phyloP scores from a whole-genome alignment of 2,329 filamentous ascomycete species.

The Penicillium sp. region DNA sequence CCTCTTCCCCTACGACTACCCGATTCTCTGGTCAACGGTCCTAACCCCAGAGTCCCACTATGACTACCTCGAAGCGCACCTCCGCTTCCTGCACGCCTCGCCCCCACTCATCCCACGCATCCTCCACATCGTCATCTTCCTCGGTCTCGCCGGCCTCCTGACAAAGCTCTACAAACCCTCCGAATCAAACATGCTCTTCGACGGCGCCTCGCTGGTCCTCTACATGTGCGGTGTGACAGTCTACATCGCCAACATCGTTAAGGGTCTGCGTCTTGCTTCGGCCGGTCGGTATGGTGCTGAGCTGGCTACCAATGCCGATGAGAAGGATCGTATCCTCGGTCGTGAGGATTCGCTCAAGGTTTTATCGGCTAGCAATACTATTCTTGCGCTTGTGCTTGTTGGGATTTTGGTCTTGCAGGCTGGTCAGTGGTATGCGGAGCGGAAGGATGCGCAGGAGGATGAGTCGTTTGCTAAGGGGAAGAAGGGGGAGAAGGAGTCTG shows the following conservation, averaged over 20 bases:
- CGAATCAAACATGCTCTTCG: slow-evolving; percentile 95
- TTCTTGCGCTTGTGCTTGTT: slow-evolving; percentile 84
- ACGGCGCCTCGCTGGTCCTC: slow-evolving; percentile 66
- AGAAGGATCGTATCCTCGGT: slow-evolving; percentile 66
- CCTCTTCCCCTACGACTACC: slow-evolving; percentile 78
- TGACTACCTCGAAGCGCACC: slow-evolving; percentile 80
- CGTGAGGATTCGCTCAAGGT: slow-evolving; percentile 89
- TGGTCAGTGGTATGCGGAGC: slow-evolving; percentile 97
- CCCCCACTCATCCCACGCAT: slow-evolving; percentile 90
- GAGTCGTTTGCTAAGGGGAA: slow-evolving; percentile 50
- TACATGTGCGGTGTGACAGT: slow-evolving; percentile 85
- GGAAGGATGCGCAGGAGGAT: slow-evolving; percentile 80
- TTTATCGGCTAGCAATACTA: slow-evolving; percentile 90
- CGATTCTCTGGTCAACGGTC: slow-evolving; percentile 46
- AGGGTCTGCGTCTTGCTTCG: slow-evolving; percentile 80
- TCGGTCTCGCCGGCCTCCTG: slow-evolving; percentile 85
- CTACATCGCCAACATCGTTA: slow-evolving; percentile 94
- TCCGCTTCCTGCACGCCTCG: slow-evolving; percentile 84
- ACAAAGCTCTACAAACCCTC: slow-evolving; percentile 91
- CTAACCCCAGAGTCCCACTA: slow-evolving; percentile 60
- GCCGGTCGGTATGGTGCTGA: slow-evolving; percentile 62
- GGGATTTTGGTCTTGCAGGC: slow-evolving; percentile 91
- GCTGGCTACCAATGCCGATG: slow-evolving; percentile 40
- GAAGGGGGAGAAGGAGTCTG: slow-evolving; percentile 40
- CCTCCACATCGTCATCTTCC: slow-evolving; percentile 85